phyloP scores from a whole-genome alignment of 2,329 filamentous ascomycete genomes.

The Colletotrichum liaoningense region DNA sequence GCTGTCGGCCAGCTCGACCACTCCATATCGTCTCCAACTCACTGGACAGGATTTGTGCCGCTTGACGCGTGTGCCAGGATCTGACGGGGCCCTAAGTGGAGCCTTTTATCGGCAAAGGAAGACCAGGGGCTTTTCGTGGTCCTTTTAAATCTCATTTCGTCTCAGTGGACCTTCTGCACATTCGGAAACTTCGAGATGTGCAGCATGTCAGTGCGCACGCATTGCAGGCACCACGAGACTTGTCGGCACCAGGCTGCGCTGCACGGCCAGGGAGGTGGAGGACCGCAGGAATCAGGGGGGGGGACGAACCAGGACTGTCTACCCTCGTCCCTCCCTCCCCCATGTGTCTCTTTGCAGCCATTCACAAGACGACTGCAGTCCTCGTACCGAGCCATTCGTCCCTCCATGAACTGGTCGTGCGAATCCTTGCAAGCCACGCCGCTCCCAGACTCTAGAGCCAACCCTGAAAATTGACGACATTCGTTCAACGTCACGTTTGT shows the following conservation, averaged over 20 bases:
- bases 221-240: constrained; percentile 24
- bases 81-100: neutral
- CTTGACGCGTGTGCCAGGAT: constrained; percentile 8
- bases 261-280: neutral
- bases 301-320: neutral
- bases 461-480: constrained; percentile 18
- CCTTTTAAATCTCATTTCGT: constrained; percentile 3
- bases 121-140: neutral
- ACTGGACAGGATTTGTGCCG: constrained; percentile 19
- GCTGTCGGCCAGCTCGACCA: neutral
- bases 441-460: neutral
- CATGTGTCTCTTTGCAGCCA: constrained; percentile 4
- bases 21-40: neutral
- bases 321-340: constrained; percentile 11
- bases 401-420: neutral
- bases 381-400: neutral
- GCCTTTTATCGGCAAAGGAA: constrained; percentile 16
- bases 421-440: constrained; percentile 27
- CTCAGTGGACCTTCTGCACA: constrained; percentile 11
- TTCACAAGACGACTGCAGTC: neutral
- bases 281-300: neutral
- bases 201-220: constrained; percentile 29
- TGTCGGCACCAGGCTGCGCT: neutral
- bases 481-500: neutral
- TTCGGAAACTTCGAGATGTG: constrained; percentile 21